Evolutionary conservation across 768 basidiomycete genomes (phyloP), one percentile per base, ranked within the genome.

Genomic region (Sarcodon aspratus): DNA sequence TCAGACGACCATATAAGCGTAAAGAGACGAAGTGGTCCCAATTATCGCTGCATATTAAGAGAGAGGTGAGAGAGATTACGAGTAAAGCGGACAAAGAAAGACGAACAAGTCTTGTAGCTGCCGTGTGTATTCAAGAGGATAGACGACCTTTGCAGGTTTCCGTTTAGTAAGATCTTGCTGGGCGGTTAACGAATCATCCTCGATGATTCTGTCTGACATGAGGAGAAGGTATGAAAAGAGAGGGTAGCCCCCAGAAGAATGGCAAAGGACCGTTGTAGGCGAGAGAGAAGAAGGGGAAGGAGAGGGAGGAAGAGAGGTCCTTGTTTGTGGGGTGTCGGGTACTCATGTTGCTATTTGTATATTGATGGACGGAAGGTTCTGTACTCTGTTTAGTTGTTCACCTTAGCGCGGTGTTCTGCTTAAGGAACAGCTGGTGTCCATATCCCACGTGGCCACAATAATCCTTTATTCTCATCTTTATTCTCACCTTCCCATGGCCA

Each of bases 21-120:
- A 65, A 64, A 54, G 81, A 63, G 61, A 84, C 82, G 72, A 83
- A 73, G 49, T 76, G 72, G 57, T 85, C 76, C 83, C 84, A 87
- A 43, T 76, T 76, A 53, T 85, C 80, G 53, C 85, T 87, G 50
- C 33, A 21, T 33, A 46, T 33, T 12, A 50, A 32, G 46, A 44
- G 21, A 52, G 42, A 53, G 53, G 50, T 44, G 36, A 48, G 21
- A 9, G 44, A 32, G 31, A 33, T 44, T 36, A 48, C 35, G 17
- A 15, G 44, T 34, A 48, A 44, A 43, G 21, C 38, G 44, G 49
- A 12, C 18, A 35, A 15, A 32, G 33, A 6, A n/a, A 6, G 9
- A 10, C 45, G 8, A 2, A 34, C 45, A 31, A 46, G 17, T 34
- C 18, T 32, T 42, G 40, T 17, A 46, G 45, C 45, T 21, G 45